Conservation (phyloP, 2,329 filamentous ascomycete species). For the Colletotrichum sublineola region DNA sequence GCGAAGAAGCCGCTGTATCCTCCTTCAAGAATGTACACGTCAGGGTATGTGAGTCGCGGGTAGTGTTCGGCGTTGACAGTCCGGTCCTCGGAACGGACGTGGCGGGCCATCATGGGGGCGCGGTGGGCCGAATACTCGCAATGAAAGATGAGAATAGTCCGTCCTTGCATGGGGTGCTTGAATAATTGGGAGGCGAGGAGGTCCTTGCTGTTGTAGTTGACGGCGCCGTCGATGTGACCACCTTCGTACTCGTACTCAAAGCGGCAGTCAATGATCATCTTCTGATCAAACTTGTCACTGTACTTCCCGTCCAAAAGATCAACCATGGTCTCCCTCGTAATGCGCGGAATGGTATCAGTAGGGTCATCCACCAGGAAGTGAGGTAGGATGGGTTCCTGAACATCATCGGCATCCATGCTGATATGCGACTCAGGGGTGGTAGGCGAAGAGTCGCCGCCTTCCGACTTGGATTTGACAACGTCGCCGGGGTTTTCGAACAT, state of each 20-base stretch:
- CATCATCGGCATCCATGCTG: constrained; percentile 86
- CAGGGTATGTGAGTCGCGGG: constrained; percentile 91
- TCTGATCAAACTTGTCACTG: constrained; percentile 80
- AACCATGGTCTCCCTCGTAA: constrained; percentile 83
- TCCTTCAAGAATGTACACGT: constrained; percentile 96
- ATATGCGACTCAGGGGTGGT: constrained; percentile 69
- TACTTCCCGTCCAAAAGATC: constrained; percentile 91
- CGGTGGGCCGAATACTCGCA: constrained; percentile 99
- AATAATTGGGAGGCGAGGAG: constrained; percentile 85
- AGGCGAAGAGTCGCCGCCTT: constrained; percentile 66
- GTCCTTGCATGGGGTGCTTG: constrained; percentile 72
- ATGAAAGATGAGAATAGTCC: constrained; percentile 90
- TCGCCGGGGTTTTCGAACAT: constrained; percentile 97
- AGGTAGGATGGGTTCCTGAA: constrained; percentile 80
- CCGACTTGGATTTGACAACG: constrained; percentile 81
- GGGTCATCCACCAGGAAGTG: constrained; percentile 86
- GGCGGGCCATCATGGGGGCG: constrained; percentile 95
- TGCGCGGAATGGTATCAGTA: constrained; percentile 88
- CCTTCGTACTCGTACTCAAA: constrained; percentile 99
- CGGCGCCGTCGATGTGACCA: constrained; percentile 91
- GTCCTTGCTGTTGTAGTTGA: constrained; percentile 99
- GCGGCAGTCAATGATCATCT: constrained; percentile 93
- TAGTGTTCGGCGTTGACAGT: constrained; percentile 87
- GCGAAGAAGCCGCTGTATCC: constrained; percentile 95
- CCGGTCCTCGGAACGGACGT: constrained; percentile 90